These are phyloP conservation scores for Draba incana DNA, from an alignment of 345 rosid species.

Conservation along the genomic window DNA sequence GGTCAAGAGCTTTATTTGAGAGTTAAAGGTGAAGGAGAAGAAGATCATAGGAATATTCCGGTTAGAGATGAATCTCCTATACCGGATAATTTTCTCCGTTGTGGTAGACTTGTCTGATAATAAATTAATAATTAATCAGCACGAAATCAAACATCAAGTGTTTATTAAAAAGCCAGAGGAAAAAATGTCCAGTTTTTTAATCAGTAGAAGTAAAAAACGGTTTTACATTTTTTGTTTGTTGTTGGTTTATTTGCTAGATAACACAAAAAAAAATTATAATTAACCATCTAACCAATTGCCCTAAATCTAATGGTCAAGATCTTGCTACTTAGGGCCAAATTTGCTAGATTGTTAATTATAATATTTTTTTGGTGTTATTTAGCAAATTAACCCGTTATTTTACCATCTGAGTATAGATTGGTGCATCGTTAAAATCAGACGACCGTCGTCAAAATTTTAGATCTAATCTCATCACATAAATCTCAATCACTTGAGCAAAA, in stretches of 20 bases:
- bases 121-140: too few species aligned
- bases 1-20: slow-evolving; percentile 76
- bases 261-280: too few species aligned
- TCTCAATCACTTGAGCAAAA: not conserved
- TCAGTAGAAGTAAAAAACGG: not conserved
- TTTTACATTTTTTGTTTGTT: too few species aligned
- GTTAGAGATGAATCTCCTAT: slow-evolving; percentile 54
- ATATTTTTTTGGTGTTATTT: too few species aligned
- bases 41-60: slow-evolving; percentile 48
- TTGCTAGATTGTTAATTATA: too few species aligned
- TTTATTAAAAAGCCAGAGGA: not conserved
- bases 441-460: slow-evolving; percentile 34
- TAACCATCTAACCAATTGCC: too few species aligned
- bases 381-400: too few species aligned
- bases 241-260: too few species aligned
- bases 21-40: slow-evolving; percentile 65
- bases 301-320: too few species aligned
- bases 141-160: too few species aligned
- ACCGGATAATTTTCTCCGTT: slow-evolving; percentile 59
- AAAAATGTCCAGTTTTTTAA: not conserved
- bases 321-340: too few species aligned
- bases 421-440: slow-evolving; percentile 35
- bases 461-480: slow-evolving; percentile 36
- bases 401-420: slow-evolving; percentile 32
- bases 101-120: slow-evolving; percentile 48